These are phyloP conservation scores for Penicillium nordicum DNA, from an alignment of 2,329 filamentous ascomycete species.

Conservation along the genomic window DNA sequence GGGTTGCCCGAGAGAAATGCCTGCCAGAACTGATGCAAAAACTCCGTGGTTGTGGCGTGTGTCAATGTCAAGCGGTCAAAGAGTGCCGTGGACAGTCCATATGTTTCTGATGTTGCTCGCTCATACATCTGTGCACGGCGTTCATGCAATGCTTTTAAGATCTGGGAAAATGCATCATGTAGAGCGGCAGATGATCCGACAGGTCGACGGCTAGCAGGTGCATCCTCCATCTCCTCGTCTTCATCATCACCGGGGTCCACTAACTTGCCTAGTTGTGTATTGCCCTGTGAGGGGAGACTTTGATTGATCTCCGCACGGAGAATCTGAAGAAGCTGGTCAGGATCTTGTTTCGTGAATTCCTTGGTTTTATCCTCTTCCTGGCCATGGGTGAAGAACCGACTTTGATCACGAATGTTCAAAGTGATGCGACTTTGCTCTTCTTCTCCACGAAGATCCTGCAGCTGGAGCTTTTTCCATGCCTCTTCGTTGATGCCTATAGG, in stretches of 20 bases:
- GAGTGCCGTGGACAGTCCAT: conserved; percentile 49
- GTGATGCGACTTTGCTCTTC: conserved; percentile 72
- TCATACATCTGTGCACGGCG: conserved; percentile 50
- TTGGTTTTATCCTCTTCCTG: conserved; percentile 48
- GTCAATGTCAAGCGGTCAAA: conserved; percentile 68
- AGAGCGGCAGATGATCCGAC: conserved; percentile 70
- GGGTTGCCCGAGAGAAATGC: conserved; percentile 86
- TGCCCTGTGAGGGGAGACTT: conserved; percentile 51
- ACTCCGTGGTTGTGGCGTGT: conserved; percentile 90
- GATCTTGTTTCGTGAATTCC: conserved; percentile 66
- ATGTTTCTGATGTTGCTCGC: conserved; percentile 36
- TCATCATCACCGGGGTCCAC: conserved; percentile 54
- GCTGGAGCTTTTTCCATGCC: conserved; percentile 68
- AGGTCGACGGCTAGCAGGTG: conserved; percentile 35
- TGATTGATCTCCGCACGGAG: conserved; percentile 60
- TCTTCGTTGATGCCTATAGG: conserved; percentile 68
- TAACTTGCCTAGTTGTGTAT: conserved; percentile 64
- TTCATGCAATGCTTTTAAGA: conserved; percentile 56
- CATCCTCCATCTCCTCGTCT: conserved; percentile 54
- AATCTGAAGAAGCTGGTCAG: conserved; percentile 62
- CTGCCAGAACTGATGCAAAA: conserved; percentile 95
- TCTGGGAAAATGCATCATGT: conserved; percentile 53
- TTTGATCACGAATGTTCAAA: conserved; percentile 85
- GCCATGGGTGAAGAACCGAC: conserved; percentile 67
- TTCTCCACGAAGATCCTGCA: conserved; percentile 76